A percentile compares a stretch with the other conserved stretches of the same genome.
phyloP scores from a whole-genome alignment of 768 basidiomycete species.

The Lanmaoa rubissima region DNA sequence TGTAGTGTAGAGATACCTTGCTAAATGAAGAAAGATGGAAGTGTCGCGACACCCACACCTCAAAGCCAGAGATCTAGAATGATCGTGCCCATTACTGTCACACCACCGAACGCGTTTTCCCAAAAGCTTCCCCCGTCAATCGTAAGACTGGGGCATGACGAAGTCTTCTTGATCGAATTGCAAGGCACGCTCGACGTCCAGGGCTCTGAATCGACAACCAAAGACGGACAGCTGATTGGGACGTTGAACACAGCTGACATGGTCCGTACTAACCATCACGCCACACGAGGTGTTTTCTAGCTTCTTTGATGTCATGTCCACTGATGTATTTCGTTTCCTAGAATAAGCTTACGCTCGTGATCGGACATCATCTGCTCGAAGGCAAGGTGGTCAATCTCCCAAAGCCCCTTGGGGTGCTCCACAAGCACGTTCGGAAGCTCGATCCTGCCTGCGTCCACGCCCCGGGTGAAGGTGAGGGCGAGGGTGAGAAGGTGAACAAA shows the following conservation, averaged over 20 bases:
- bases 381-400: slow-evolving; percentile 74
- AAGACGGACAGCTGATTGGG: slow-evolving; percentile 76
- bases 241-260: slow-evolving; percentile 63
- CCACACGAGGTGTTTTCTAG: not conserved
- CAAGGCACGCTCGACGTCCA: slow-evolving; percentile 83
- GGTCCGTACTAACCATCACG: slow-evolving; percentile 38
- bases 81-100: slow-evolving; percentile 59
- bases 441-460: not conserved
- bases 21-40: no score
- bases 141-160: slow-evolving; percentile 72
- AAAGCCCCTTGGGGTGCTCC: slow-evolving; percentile 81
- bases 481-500: not conserved
- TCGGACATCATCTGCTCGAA: slow-evolving; percentile 90
- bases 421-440: slow-evolving; percentile 25
- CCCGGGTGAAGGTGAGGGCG: not conserved
- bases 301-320: not conserved
- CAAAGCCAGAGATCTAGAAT: slow-evolving; percentile 41
- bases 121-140: slow-evolving; percentile 59
- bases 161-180: slow-evolving; percentile 81
- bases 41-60: not conserved
- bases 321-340: slow-evolving; percentile 1
- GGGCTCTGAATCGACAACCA: slow-evolving; percentile 45
- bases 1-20: not conserved
- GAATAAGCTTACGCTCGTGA: slow-evolving; percentile 75
- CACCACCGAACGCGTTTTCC: slow-evolving; percentile 34